These are phyloP conservation scores for Solanum appendiculatum DNA, from an alignment of 257 asterid species.

Conservation along the genomic window DNA sequence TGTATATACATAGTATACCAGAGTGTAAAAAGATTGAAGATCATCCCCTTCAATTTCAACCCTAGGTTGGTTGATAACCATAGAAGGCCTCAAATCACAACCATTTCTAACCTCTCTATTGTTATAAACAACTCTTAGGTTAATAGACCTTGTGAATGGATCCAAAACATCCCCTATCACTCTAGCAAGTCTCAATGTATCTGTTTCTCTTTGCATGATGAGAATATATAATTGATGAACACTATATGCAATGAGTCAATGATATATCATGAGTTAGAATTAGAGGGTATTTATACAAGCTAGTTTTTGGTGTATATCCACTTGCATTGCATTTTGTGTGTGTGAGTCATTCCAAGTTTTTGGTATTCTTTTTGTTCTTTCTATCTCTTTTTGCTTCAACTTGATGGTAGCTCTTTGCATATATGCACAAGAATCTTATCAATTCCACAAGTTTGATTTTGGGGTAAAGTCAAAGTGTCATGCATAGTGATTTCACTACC, in stretches of 20 bases:
- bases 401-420: neutral
- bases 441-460: neutral
- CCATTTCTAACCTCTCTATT: constrained; percentile 50
- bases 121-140: constrained; percentile 27
- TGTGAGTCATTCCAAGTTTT: neutral
- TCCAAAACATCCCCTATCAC: constrained; percentile 67
- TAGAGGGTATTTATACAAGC: neutral
- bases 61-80: constrained; percentile 48
- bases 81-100: constrained; percentile 58
- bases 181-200: constrained; percentile 48
- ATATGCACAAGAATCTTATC: neutral
- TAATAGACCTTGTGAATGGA: constrained; percentile 39
- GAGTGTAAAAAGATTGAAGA: constrained; percentile 55
- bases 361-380: neutral
- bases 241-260: neutral
- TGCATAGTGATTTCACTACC: neutral
- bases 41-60: constrained; percentile 66
- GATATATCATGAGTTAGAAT: neutral
- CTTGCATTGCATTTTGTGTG: neutral
- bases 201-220: constrained; percentile 36
- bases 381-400: neutral
- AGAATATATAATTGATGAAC: neutral
- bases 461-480: neutral
- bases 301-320: neutral
- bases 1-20: constrained; percentile 15